Conservation (phyloP, 805 yeast genomes). For the Candida sithepensis region DNA sequence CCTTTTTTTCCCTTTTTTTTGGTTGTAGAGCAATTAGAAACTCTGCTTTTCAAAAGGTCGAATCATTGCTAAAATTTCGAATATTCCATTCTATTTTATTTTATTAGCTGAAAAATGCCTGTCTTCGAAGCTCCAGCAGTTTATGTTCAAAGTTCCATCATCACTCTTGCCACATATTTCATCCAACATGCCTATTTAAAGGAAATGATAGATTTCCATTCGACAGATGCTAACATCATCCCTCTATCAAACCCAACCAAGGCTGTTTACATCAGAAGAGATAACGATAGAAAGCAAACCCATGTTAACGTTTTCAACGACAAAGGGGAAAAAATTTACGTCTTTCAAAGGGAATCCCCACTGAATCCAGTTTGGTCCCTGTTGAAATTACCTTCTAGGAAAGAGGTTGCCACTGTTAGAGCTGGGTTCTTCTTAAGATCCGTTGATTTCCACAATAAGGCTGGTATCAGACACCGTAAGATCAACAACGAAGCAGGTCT, state of each 20-base stretch:
- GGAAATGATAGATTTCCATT: conserved; percentile 36
- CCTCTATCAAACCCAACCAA: conserved; percentile 39
- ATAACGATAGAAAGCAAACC: conserved; percentile 41
- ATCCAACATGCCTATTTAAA: conserved; percentile 40
- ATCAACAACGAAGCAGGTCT: conserved; percentile 36
- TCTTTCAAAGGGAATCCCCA: conserved; percentile 49
- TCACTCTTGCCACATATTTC: conserved; percentile 39
- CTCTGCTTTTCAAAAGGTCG: too few relatives aligned
- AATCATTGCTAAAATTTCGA: too few relatives aligned
- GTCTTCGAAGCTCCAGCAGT: conserved; percentile 47
- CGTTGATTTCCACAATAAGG: conserved; percentile 46
- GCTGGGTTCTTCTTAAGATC: conserved; percentile 44
- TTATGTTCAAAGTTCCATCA: conserved; percentile 36
- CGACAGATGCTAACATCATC: conserved; percentile 37
- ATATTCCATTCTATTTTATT: too few relatives aligned
- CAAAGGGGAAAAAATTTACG: conserved; percentile 39
- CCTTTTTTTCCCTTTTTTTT: too few relatives aligned
- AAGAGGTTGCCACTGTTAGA: conserved; percentile 47
- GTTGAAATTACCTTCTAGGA: conserved; percentile 39
- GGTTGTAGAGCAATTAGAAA: too few relatives aligned
- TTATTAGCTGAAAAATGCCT: conserved; percentile 27
- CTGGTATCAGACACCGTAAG: conserved; percentile 43
- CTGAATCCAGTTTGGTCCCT: conserved; percentile 52
- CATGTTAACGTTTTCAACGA: conserved; percentile 47
- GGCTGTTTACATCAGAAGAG: conserved; percentile 47